phyloP scores from a whole-genome alignment of 495 filamentous ascomycete species.

The Neurospora sp. region DNA sequence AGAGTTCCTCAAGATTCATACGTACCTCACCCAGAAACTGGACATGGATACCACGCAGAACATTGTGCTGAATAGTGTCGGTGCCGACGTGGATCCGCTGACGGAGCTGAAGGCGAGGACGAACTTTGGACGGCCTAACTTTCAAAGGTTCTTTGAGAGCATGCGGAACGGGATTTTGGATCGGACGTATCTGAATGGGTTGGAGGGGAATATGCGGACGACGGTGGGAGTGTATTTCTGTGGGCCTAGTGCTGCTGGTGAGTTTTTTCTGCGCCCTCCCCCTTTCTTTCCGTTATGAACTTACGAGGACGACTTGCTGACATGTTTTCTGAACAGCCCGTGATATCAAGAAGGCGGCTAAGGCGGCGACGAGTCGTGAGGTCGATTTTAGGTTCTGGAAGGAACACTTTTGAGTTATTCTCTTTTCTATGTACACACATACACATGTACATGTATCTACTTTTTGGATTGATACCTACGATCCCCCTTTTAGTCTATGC shows the following conservation, averaged over 20 bases:
- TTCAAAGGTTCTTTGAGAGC: slow-evolving; percentile 63
- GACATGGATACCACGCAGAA: slow-evolving; percentile 89
- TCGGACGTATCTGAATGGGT: slow-evolving; percentile 70
- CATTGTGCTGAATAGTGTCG: slow-evolving; percentile 92
- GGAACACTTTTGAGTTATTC: slow-evolving; percentile 57
- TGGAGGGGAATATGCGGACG: slow-evolving; percentile 62
- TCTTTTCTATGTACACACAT: not conserved
- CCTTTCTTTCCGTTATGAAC: not conserved
- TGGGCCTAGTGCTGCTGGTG: slow-evolving; percentile 48
- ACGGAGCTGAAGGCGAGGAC: slow-evolving; percentile 84
- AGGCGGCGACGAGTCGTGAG: slow-evolving; percentile 56
- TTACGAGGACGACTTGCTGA: slow-evolving; percentile 15
- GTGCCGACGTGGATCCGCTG: slow-evolving; percentile 74
- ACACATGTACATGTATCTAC: not conserved
- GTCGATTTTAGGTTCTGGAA: slow-evolving; percentile 99
- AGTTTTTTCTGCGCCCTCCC: slow-evolving; percentile 4
- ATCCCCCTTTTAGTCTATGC: not conserved
- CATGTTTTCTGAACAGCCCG: slow-evolving; percentile 46
- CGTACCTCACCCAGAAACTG: slow-evolving; percentile 88
- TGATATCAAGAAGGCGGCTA: slow-evolving; percentile 75
- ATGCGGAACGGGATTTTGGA: slow-evolving; percentile 85
- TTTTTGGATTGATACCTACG: not conserved
- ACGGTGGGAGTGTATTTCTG: slow-evolving; percentile 98
- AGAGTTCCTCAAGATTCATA: slow-evolving; percentile 96
- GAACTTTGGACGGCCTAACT: slow-evolving; percentile 94